Conservation (phyloP, 179 eudicot species). For the Vitellaria paradoxa region DNA sequence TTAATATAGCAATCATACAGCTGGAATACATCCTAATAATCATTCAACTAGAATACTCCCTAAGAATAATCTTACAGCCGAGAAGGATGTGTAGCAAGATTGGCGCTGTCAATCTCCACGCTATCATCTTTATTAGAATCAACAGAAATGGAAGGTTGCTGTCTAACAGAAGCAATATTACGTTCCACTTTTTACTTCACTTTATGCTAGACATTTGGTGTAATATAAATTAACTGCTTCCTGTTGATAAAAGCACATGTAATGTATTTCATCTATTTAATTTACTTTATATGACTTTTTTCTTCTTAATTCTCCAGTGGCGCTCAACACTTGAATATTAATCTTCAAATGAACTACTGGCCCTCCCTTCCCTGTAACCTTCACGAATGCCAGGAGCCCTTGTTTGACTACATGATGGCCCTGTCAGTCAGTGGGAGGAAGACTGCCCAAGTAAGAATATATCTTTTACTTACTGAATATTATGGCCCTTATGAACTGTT, state of each 20-base stretch:
- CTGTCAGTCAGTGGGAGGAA: conserved; percentile 59
- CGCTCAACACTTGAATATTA: conserved; percentile 79
- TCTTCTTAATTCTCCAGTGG: conserved; percentile 26
- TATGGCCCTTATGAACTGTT: neutral
- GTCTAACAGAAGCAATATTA: neutral
- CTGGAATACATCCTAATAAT: too few species aligned
- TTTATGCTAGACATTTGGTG: neutral
- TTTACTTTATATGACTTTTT: neutral
- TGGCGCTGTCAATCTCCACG: too few species aligned
- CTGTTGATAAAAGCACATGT: neutral
- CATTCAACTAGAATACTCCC: too few species aligned
- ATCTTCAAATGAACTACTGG: conserved; percentile 97
- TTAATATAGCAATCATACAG: too few species aligned
- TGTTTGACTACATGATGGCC: conserved; percentile 55
- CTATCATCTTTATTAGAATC: too few species aligned
- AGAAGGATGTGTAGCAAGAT: too few species aligned
- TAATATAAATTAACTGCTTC: neutral
- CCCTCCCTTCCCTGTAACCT: conserved; percentile 82
- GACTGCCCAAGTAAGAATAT: conserved; percentile 49
- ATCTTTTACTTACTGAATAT: neutral
- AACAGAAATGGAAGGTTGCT: too few species aligned
- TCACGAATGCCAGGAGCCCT: conserved; percentile 74
- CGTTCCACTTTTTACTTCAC: neutral
- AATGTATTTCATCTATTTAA: neutral
- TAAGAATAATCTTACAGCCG: too few species aligned